Base-by-base conservation (phyloP, 192 early-diverging fungal genomes). In the Umbelopsis ramanniana region DNA sequence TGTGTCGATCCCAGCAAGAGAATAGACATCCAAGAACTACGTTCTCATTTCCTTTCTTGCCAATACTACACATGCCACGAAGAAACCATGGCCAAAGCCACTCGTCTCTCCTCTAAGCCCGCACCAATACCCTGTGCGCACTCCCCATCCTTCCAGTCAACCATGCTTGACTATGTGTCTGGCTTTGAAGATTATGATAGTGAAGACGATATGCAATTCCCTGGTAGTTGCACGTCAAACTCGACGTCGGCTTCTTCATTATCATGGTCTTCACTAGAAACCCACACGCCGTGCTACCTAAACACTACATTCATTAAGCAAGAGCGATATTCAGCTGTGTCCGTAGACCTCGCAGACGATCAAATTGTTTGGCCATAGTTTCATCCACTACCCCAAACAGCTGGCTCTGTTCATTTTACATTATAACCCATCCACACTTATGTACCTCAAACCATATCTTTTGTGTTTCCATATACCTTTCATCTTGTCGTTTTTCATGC, bases 1-100 rank as follows among this genome's bases (percentile, higher is more conserved):
- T 86, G 88, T 68, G 73, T 90, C 35, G 89, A 93, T 69, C 88
- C 90, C 8, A 71, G 47, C 8, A 78, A 87, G 4, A 86, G 92
- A 3, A 86, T 86, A 24, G 50, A 70, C 0, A 52, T 86, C 15
- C n/a, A 74, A 5, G 83, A 88, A 26, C 71, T 88, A 23, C 48
- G 53, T 21, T 29, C 33, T 19, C 46, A 54, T 40, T 46, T 68
- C 48, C 67, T 68, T 52, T 48, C 53, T 38, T 47, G 67, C 43
- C 10, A 52, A 45, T 69, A 37, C 10, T 69, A 69, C 40, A 50
- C 46, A n/a, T 26, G 17, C 40, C 57, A 63, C 3, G 67, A 69
- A 46, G 67, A 52, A 46, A 69, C 4, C 8, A 19, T 15, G n/a
- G 45, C 37, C 43, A 68, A 68, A 46, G 11, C 48, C 6, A 43